Conservation (phyloP, 108 stramenopile species). For the Cyclotella sp. region DNA sequence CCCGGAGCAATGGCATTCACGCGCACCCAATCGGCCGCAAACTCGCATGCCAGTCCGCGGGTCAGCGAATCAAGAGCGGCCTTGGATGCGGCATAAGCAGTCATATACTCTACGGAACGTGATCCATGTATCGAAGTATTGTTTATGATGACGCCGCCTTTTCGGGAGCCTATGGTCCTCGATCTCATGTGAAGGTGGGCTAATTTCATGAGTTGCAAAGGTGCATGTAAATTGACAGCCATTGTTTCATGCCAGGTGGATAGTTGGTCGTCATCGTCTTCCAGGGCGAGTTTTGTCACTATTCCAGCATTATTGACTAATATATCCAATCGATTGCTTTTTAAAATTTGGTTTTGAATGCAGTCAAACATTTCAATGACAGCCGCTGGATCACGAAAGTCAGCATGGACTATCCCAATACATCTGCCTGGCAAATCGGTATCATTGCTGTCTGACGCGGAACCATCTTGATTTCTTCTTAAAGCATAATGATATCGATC, state of each 20-base stretch:
- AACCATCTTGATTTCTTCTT: background rate
- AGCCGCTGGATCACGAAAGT: constrained; percentile 50
- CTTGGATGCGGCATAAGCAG: constrained; percentile 66
- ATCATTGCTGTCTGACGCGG: background rate
- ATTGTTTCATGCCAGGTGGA: constrained; percentile 65
- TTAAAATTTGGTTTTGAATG: constrained; percentile 24
- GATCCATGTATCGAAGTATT: constrained; percentile 68
- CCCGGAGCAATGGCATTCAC: constrained; percentile 72
- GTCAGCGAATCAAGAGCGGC: constrained; percentile 67
- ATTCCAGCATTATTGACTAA: constrained; percentile 75
- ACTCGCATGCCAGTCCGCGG: constrained; percentile 58
- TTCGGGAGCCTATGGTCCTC: constrained; percentile 10
- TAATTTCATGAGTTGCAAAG: constrained; percentile 54
- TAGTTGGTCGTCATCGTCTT: constrained; percentile 63
- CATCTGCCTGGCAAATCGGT: constrained; percentile 40
- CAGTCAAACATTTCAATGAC: constrained; percentile 48
- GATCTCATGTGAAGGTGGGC: constrained; percentile 53
- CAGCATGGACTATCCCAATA: constrained; percentile 60
- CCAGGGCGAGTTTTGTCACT: constrained; percentile 65
- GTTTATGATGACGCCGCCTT: constrained; percentile 62
- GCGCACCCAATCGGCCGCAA: constrained; percentile 50
- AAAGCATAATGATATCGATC: constrained; percentile 21
- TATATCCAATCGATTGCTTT: constrained; percentile 51
- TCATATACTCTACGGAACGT: constrained; percentile 65
- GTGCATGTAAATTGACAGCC: constrained; percentile 70